Evolutionary conservation across 163 green algal genomes (phyloP), one percentile per base, ranked within the genome.

Genomic region (Chlamydomonas reinhardtii): DNA sequence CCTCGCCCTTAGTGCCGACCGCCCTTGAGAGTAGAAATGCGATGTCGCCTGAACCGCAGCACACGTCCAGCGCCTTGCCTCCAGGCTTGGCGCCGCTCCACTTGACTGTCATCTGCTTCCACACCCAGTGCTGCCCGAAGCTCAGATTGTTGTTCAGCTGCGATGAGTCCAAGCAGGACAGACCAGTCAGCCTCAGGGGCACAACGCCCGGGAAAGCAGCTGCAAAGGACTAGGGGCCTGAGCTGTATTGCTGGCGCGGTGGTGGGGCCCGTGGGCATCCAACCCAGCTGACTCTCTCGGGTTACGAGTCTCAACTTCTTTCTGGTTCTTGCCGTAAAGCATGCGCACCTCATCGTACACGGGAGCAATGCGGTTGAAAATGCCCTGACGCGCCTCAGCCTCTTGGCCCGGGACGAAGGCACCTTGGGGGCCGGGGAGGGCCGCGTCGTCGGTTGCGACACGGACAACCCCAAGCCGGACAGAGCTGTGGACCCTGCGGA

Each of bases 91-190:
- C 96, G 5, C 93, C 88, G 37, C 78, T 93, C 95, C 95, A 99
- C 75, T 97, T 95, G 5, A 99, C 96, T 11, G 96, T 92, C 94
- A 97, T 97, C 37, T 94, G 90, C 94, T 99, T 99, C 97, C 97
- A 99, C 29, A 98, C 91, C 34, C 94, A 92, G 89, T 99, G 97
- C 86, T 98, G 94, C 11, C 97, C 97, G 48, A 99, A 91, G 86
- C 93, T 98, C 5, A 99, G 93, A 27, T 81, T 76, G 74, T 99
- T 95, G 91, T 99, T 99, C 20, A 99, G 90, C 93, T 98, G 94
- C 54, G 64, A 22, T 20, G 14, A 20, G 35, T 22, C 20, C 61
- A 27, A 48, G 64, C 32, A 69, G 73, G 32, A 31, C 12, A 0
- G 39, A 65, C n/a, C 12, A n/a, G n/a, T n/a, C n/a, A n/a, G n/a